A percentile compares a stretch with the other conserved stretches of the same genome.
Conservation (phyloP, 139 green algal species). For the Astrephomene gubernaculifera region DNA sequence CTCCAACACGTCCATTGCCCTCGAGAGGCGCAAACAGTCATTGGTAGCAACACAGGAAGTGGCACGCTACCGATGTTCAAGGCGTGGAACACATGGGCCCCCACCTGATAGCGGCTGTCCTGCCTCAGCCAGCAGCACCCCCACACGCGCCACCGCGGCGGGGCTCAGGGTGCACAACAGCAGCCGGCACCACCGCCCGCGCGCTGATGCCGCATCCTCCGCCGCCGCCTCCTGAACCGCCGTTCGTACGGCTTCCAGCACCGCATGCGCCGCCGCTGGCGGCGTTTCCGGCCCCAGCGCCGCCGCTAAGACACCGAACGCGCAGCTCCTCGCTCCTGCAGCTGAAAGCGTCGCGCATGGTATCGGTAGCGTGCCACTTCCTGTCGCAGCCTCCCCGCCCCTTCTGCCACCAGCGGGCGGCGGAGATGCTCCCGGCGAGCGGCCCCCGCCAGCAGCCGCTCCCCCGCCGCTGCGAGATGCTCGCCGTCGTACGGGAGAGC, state of each 20-base stretch:
- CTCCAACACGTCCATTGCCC: no score
- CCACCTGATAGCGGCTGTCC: conserved; percentile 6
- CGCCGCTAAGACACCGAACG: background rate
- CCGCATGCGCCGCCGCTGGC: background rate
- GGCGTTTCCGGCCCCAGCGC: background rate
- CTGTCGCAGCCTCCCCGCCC: no score
- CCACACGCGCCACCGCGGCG: background rate
- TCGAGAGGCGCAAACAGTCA: no score
- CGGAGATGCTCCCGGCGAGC: no score
- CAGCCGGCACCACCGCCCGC: conserved; percentile 2
- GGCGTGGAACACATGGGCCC: no score
- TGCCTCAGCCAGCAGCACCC: background rate
- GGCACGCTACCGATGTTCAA: no score
- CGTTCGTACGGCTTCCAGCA: background rate
- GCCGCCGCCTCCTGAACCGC: background rate
- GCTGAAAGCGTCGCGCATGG: background rate
- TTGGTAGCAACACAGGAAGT: no score
- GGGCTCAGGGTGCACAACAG: background rate
- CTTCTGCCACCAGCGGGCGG: no score
- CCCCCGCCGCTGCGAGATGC: no score
- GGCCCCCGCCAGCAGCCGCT: no score
- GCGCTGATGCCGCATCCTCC: background rate
- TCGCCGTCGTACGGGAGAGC: no score
- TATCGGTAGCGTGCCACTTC: no score
- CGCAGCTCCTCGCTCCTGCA: background rate